A percentile compares a stretch with the other conserved stretches of the same genome.
phyloP scores from a whole-genome alignment of 345 rosid genomes.

The Citrus trifoliata region DNA sequence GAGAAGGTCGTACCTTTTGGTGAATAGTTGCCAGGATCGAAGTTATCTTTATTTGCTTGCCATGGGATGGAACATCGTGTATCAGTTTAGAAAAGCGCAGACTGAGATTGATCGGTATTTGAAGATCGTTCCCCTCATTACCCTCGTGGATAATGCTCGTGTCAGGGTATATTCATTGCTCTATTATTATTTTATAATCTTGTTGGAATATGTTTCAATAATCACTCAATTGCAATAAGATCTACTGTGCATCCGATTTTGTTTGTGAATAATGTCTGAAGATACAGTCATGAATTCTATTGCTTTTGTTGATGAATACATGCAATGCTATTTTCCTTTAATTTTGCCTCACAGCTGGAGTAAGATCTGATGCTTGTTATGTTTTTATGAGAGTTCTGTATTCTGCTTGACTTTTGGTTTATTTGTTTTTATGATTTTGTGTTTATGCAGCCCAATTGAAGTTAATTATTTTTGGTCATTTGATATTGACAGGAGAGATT shows the following conservation, averaged over 20 bases:
- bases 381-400: background rate
- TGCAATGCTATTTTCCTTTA: background rate
- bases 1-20: slow-evolving; percentile 76
- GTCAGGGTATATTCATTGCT: slow-evolving; percentile 63
- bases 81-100: slow-evolving; percentile 93
- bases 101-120: slow-evolving; percentile 91
- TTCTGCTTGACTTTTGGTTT: background rate
- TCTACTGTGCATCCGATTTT: background rate
- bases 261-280: background rate
- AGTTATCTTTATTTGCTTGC: slow-evolving; percentile 94
- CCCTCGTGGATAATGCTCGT: slow-evolving; percentile 94
- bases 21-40: slow-evolving; percentile 84
- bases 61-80: slow-evolving; percentile 99
- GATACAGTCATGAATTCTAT: background rate
- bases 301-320: background rate
- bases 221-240: background rate
- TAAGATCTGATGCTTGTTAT: background rate
- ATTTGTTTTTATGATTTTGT: background rate
- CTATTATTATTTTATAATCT: background rate
- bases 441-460: background rate
- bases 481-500: slow-evolving; percentile 64
- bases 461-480: slow-evolving; percentile 8
- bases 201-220: background rate
- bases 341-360: background rate
- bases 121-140: slow-evolving; percentile 88